Percentiles rank a stretch among this genome's conserved stretches.
These are phyloP conservation scores for Colletotrichum camelliae DNA, from an alignment of 2,329 filamentous ascomycete genomes.

Conservation along the genomic window DNA sequence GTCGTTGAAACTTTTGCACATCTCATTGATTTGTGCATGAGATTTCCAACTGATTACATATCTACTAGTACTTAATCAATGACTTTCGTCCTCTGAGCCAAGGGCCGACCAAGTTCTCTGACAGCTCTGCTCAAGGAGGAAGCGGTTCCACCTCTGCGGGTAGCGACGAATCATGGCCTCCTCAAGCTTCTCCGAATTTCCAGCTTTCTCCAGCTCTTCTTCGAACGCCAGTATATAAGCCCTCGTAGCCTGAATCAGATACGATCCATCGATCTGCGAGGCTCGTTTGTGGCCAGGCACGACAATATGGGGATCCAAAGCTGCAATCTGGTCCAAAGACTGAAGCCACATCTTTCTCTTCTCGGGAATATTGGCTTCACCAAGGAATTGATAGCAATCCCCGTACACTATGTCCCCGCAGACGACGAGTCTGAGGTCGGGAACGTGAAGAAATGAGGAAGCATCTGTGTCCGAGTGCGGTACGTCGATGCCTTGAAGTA, in stretches of 20 bases:
- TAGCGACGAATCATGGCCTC: background rate
- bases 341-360: background rate
- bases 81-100: background rate
- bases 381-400: background rate
- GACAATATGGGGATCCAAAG: background rate
- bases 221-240: background rate
- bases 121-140: background rate
- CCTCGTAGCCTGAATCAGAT: background rate
- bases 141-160: background rate
- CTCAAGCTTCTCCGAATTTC: background rate
- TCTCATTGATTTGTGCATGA: background rate
- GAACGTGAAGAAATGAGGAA: background rate
- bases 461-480: background rate
- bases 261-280: background rate
- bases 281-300: background rate
- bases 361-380: background rate
- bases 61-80: background rate
- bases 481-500: background rate
- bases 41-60: background rate
- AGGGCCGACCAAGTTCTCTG: background rate
- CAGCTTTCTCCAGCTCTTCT: background rate
- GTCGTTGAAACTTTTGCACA: background rate
- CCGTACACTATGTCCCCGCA: background rate
- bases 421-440: background rate
- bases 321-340: background rate